Evolutionary conservation across 257 asterid genomes (phyloP), one percentile per base, ranked within the genome.

Genomic region (Solanum bulbocastanum): DNA sequence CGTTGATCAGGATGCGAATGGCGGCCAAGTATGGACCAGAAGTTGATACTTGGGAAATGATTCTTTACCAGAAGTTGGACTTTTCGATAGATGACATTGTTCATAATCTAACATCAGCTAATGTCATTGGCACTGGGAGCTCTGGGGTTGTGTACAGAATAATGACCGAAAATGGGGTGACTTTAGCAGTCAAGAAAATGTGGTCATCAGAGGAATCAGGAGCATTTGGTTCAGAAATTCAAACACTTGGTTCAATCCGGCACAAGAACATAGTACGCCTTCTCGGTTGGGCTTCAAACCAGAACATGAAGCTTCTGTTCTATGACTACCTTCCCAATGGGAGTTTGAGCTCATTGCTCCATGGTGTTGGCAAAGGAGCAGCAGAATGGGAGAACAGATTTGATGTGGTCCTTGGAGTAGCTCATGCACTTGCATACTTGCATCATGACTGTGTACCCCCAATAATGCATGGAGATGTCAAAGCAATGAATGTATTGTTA

Each of bases 361-460:
- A 97, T 86, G 99, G 98, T 74, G 94, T 93, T 32, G 95, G 96
- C 56, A 96, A 95, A 88, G 96, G 98, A 88, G 95, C 94, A 33
- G 93, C 96, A 5, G 99, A 94, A 84, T 97, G 99, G 99, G 99
- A 96, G 87, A 83, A 95, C 1, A 92, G 99, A 87, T 93, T 92
- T 56, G 98, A 94, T 8, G 91, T 97, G 23, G 83, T 96, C 23
- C 85, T 97, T n/a, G 98, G 99, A 15, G 90, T 96, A 9, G 98
- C 98, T 8, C 99, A 97, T 65, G 99, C 99, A 2, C 93, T 97
- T 4, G 93, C 98, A 3, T 97, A 97, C 88, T 88, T 97, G 86
- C 99, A 97, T 90, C 98, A 97, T 86, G 99, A 97, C 27, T 97
- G 99, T 46, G 93, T 96, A 32, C 99, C 99, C 35, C 94, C 99